These are phyloP conservation scores for Cytospora mali DNA, from an alignment of 2,329 filamentous ascomycete genomes.

Conservation along the genomic window DNA sequence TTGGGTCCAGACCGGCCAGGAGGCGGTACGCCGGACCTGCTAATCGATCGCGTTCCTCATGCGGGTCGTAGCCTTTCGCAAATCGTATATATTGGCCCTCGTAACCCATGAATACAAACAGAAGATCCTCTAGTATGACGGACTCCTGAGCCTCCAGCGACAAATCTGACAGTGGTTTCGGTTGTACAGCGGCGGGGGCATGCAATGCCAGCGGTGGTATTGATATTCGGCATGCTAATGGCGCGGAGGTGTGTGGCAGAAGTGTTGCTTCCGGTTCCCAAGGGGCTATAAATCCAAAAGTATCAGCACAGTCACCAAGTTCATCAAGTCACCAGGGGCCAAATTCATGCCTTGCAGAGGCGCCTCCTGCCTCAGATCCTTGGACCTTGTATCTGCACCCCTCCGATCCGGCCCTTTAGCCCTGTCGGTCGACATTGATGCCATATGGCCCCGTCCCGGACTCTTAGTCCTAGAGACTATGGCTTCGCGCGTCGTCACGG, in stretches of 20 bases:
- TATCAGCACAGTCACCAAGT: slow-evolving; percentile 31
- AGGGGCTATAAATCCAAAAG: slow-evolving; percentile 42
- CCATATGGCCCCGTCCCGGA: slow-evolving; percentile 50
- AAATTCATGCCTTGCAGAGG: slow-evolving; percentile 50
- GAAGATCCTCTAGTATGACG: slow-evolving; percentile 82
- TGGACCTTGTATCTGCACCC: slow-evolving; percentile 49
- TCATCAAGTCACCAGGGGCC: slow-evolving; percentile 9
- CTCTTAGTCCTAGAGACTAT: slow-evolving; percentile 62
- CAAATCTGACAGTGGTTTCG: slow-evolving; percentile 68
- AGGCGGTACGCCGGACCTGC: slow-evolving; percentile 81
- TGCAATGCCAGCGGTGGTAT: slow-evolving; percentile 71
- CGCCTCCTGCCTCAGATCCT: slow-evolving; percentile 50
- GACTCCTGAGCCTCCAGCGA: slow-evolving; percentile 82
- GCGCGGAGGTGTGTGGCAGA: slow-evolving; percentile 66
- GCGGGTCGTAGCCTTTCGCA: slow-evolving; percentile 77
- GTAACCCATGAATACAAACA: slow-evolving; percentile 97
- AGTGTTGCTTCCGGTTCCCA: slow-evolving; percentile 85
- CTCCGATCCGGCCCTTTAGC: slow-evolving; percentile 40
- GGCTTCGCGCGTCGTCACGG: slow-evolving; percentile 66
- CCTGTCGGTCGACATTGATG: slow-evolving; percentile 41
- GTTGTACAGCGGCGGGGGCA: slow-evolving; percentile 70
- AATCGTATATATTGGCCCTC: slow-evolving; percentile 98
- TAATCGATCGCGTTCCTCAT: slow-evolving; percentile 83
- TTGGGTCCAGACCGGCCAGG: slow-evolving; percentile 83
- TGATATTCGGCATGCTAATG: slow-evolving; percentile 64